Evolutionary conservation across 2,329 filamentous ascomycete genomes (phyloP).

Genomic region (Colletotrichum sp.): DNA sequence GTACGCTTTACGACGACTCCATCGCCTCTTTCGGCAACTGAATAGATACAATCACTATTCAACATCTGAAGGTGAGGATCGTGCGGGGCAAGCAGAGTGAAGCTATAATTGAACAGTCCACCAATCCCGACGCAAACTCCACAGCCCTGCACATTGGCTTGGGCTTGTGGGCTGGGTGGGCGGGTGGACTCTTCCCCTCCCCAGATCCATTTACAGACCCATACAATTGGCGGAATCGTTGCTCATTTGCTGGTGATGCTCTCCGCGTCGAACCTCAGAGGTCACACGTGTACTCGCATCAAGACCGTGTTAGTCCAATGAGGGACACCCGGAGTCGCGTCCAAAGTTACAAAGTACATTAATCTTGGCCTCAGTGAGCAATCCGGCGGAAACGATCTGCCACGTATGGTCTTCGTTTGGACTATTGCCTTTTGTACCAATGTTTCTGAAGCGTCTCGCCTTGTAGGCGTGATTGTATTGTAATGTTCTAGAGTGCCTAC

Average conservation of each 20-base stretch:
- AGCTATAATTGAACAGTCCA: not conserved
- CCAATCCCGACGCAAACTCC: not conserved
- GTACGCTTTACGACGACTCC: not conserved
- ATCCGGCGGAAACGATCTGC: not conserved
- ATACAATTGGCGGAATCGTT: not conserved
- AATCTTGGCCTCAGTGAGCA: not conserved
- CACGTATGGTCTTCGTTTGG: not conserved
- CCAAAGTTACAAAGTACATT: not conserved
- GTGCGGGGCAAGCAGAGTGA: not conserved
- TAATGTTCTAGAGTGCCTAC: not conserved
- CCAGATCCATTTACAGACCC: not conserved
- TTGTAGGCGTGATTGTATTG: not conserved
- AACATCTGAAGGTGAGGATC: not conserved
- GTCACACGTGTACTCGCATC: not conserved
- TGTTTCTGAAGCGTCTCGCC: not conserved
- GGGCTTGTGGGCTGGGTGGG: not conserved
- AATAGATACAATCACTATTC: not conserved
- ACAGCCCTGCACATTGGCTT: not conserved
- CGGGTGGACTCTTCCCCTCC: not conserved
- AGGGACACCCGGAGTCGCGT: not conserved
- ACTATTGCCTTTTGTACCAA: not conserved
- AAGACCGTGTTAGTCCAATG: not conserved
- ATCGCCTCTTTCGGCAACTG: not conserved
- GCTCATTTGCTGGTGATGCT: not conserved
- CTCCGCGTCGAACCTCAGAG: not conserved